These are phyloP conservation scores for Emiliania huxleyi DNA, from an alignment of 78 protist genomes.

Conservation along the genomic window DNA sequence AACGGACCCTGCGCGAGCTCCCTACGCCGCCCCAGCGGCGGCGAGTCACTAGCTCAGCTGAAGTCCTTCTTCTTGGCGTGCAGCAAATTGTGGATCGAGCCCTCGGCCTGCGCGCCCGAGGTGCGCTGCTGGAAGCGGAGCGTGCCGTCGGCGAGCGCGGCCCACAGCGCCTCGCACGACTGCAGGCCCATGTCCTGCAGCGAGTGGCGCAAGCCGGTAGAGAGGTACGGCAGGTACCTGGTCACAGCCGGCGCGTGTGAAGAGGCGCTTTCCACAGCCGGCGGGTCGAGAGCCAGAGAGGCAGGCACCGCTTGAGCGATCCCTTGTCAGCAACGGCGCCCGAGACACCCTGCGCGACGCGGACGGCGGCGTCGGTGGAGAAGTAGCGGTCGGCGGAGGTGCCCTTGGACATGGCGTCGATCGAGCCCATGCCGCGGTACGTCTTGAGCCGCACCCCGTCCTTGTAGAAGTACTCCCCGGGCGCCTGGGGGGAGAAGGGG, in stretches of 20 bases:
- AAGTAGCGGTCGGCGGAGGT: slow-evolving; percentile 72
- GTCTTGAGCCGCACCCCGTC: slow-evolving; percentile 86
- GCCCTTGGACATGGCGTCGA: slow-evolving; percentile 83
- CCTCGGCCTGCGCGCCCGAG: slow-evolving; percentile 79
- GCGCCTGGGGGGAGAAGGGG: slow-evolving; percentile 47
- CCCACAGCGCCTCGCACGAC: slow-evolving; percentile 34
- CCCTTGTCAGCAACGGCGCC: slow-evolving; percentile 90
- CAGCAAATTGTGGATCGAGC: slow-evolving; percentile 76
- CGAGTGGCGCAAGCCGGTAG: slow-evolving; percentile 64
- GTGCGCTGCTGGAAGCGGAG: slow-evolving; percentile 78
- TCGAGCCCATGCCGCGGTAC: slow-evolving; percentile 91
- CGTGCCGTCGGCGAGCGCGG: slow-evolving; percentile 53
- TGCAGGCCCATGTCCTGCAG: slow-evolving; percentile 80
- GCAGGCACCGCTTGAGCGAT: slow-evolving; percentile 33
- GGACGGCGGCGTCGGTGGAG: slow-evolving; percentile 43
- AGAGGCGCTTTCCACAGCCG: no score
- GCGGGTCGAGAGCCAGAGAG: background rate
- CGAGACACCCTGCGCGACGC: slow-evolving; percentile 86
- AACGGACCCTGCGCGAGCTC: no score
- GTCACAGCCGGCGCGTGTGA: no score
- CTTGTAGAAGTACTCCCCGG: slow-evolving; percentile 81
- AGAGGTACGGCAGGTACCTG: background rate
- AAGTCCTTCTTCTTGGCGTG: background rate
- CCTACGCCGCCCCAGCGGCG: no score
- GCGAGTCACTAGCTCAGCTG: background rate